Base-by-base conservation (phyloP, 2,329 filamentous ascomycete genomes). In the Paecilomyces sp. region DNA sequence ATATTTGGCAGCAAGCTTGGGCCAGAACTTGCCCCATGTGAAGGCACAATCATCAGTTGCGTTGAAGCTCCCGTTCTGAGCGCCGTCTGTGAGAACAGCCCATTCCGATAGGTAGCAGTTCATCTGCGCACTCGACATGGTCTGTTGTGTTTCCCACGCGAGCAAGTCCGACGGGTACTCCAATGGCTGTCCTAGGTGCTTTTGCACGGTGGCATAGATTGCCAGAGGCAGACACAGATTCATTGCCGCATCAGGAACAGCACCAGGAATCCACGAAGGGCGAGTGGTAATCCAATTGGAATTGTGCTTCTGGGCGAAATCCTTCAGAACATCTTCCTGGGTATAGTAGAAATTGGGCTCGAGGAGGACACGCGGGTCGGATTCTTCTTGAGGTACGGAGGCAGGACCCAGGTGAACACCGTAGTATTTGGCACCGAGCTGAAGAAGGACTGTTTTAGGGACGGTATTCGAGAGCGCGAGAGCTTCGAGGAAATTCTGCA, bases 311-410 rank as follows among this genome's bases (percentile, higher is more conserved):
- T 70, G 63, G 66, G 79, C 80, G 64, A 74, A 83, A 1, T 70
- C 65, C 56, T 67, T 73, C 1, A 84, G 73, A 3, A 71, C 68
- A 61, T 84, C 80, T 70, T 84, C 81, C 69, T 84, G 81, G 0
- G 74, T 68, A 62, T 83, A 84, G 73, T 84, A 84, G 69, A 84
- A 84, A 67, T 84, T 83, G 1, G 77, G 76, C 59, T 79, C 77
- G 0, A 80, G 70, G 5, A 66, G 65, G 3, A 79, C 69, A 11
- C 80, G 73, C 3, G 77, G 75, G 60, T 80, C 78, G 8, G 72
- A 72, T 65, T 84, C 81, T 57, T 79, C 73, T 52, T 75, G 74
- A 0, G 80, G 82, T 1, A 72, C 71, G 1, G 72, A 66, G 0
- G 73, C 63, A 0, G 78, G 79, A 2, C 80, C 80, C 31, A 81